Evolutionary conservation across 495 filamentous ascomycete species (phyloP), one percentile per base, ranked within the genome.

Genomic region (Venustampulla echinocandica): DNA sequence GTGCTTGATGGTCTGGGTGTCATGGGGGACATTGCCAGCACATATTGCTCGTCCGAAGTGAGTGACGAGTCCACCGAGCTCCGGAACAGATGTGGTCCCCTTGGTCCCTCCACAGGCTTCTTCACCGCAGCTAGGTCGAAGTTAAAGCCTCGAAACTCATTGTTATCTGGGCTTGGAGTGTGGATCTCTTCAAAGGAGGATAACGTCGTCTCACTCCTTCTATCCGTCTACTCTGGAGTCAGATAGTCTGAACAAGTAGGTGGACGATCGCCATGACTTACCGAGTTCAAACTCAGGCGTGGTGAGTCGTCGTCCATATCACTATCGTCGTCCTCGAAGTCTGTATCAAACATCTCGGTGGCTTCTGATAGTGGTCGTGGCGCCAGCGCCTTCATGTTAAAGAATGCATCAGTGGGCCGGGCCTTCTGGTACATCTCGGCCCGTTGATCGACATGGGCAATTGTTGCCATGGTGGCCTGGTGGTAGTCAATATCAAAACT

Each of bases 81-180:
- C 46, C 86, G 76, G 66, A 96, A 96, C n/a, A 96, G 70, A 67
- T 95, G 90, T 2, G 89, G 90, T 3, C 90, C 89, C 50, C 69
- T 72, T 4, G 89, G 89, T 18, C 89, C 89, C 56, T 87, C 76
- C 1, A 88, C 81, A 27, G 79, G 68, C 57, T 79, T 83, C 43
- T 67, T 55, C 54, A 22, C 58, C 38, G 38, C 62, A 61, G 0
- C 64, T 55, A 52, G 63, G 57, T 61, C 54, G 35, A 80, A 79
- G 38, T 71, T 57, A 56, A 75, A 73, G 19, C 55, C 54, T 14
- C 51, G 46, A 47, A 66, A 59, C 20, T 58, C 50, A 10, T 55
- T 22, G 27, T 77, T 80, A 36, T 69, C 68, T 19, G 84, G 85
- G 44, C 49, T 53, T 10, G 55, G 55, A 17, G 85, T 90, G 15